These are phyloP conservation scores for Xylariomycetidae sp. DNA, from an alignment of 2,329 filamentous ascomycete genomes.

Conservation along the genomic window DNA sequence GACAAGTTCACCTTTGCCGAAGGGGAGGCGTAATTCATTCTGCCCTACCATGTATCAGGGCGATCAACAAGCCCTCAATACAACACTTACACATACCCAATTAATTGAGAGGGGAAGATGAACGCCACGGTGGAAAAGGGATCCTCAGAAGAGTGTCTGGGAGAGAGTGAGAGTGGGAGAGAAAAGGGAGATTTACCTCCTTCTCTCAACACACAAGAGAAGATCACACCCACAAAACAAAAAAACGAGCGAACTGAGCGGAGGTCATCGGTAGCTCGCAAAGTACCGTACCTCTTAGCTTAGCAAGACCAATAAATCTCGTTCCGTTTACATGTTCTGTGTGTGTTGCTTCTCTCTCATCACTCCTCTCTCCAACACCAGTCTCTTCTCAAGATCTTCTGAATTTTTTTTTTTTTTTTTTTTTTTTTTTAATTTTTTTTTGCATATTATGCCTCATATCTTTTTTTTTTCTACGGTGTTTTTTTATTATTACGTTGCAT, in stretches of 20 bases:
- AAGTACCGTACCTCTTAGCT: conserved; percentile 10
- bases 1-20: no score
- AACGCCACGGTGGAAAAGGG: no score
- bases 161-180: no score
- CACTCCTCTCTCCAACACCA: not conserved
- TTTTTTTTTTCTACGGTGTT: not conserved
- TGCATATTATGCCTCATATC: no score
- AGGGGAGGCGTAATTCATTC: no score
- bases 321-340: not conserved
- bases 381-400: not conserved
- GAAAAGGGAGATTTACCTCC: not conserved
- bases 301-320: conserved; percentile 1
- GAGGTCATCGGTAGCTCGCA: conserved; percentile 11
- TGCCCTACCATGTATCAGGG: no score
- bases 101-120: no score
- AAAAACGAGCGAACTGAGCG: conserved; percentile 10
- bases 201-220: not conserved
- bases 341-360: not conserved
- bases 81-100: no score
- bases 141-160: no score
- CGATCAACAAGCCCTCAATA: no score
- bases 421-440: no score
- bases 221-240: conserved; percentile 1
- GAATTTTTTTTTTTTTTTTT: conserved; percentile 1
- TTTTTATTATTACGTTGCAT: not conserved